Percentiles rank a stretch among this genome's conserved stretches.
Conservation (phyloP, 257 asterid genomes). For the Solanum chmielewskii region DNA sequence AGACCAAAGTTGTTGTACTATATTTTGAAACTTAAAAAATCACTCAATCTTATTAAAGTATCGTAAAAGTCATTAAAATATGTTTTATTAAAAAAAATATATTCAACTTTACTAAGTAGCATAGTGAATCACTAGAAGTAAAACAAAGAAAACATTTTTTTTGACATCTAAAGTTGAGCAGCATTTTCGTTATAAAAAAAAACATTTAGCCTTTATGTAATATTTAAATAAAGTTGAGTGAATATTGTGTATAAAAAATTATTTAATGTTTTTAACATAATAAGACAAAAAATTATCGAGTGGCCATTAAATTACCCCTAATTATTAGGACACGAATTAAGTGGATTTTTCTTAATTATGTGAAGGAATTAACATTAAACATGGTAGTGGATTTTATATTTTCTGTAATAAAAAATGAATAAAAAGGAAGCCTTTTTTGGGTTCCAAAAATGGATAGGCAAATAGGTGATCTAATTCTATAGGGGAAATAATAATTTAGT, state of each 20-base stretch:
- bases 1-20: not conserved
- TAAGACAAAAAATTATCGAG: too few species aligned
- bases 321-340: not conserved
- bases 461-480: not conserved
- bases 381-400: not conserved
- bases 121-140: not conserved
- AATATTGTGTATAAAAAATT: rapidly evolving
- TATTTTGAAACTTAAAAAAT: not conserved
- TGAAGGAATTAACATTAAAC: not conserved
- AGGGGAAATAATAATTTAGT: too few species aligned
- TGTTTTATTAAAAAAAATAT: too few species aligned
- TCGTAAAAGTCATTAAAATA: not conserved
- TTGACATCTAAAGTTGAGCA: not conserved
- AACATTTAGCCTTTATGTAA: not conserved
- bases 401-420: not conserved
- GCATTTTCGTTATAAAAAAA: not conserved
- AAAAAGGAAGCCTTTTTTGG: constrained; percentile 12
- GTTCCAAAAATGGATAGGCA: constrained; percentile 4
- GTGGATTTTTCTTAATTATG: not conserved
- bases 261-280: not conserved
- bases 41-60: not conserved
- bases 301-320: not conserved
- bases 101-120: not conserved
- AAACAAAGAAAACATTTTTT: not conserved
- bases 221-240: not conserved